Evolutionary conservation across 371 early-diverging fungal genomes (phyloP).

Genomic region (Vairimorpha ceranae): DNA sequence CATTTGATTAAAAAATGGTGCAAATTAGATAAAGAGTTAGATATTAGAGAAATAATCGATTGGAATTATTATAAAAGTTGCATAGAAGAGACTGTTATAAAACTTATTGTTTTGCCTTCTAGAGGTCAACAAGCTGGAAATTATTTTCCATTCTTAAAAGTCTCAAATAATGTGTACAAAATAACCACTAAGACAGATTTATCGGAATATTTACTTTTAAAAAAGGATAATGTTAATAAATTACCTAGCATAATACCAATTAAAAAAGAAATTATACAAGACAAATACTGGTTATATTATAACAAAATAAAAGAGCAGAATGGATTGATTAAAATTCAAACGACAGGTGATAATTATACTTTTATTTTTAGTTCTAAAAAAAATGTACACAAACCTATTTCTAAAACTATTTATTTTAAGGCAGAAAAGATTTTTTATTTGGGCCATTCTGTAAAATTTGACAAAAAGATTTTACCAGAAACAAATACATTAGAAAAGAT

Average conservation of each 20-base stretch:
- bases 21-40: conserved; percentile 66
- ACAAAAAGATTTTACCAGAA: not conserved
- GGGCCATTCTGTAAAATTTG: not conserved
- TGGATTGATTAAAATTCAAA: not conserved
- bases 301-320: not conserved
- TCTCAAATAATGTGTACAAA: conserved; percentile 75
- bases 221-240: not conserved
- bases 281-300: not conserved
- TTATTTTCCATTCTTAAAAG: conserved; percentile 75
- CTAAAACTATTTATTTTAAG: not conserved
- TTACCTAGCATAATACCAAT: not conserved
- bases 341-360: not conserved
- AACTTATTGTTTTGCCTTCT: conserved; percentile 94
- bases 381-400: not conserved
- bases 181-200: not conserved
- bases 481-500: not conserved
- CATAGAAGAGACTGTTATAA: conserved; percentile 84
- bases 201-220: conserved; percentile 21
- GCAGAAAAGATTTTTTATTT: not conserved
- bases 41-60: conserved; percentile 80
- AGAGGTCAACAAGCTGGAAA: conserved; percentile 86
- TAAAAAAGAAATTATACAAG: not conserved
- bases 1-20: conserved; percentile 87
- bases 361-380: not conserved
- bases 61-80: conserved; percentile 96